Base-by-base conservation (phyloP, 305 asterid species). In the Plantago rigida region DNA sequence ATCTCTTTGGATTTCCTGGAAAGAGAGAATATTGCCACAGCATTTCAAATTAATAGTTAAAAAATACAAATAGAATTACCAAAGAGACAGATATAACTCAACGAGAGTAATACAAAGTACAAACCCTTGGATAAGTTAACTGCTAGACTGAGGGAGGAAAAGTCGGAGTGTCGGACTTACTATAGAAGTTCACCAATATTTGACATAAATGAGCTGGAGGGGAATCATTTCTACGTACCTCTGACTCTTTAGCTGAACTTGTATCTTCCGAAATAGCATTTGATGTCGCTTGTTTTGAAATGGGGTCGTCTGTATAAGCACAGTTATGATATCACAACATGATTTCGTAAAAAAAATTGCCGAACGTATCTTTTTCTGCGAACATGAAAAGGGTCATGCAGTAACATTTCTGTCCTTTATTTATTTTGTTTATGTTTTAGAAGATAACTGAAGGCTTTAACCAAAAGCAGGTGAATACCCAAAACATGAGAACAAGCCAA, bases 281-380 rank as follows among this genome's bases (percentile, higher is more conserved):
- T 48, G 71, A 49, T 17, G 66, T 67, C 41, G 59, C 59, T 63
- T 86, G 79, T 69, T 77, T 88, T 36, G 98, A 90, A 72, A 86
- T 79, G 51, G 96, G 95, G 78, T 88, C 98, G 69, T 86, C 98
- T 92, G 77, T 56, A 75, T 63, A 55, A 75, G 62, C 65, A 47
- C 68, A 72, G 60, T 54, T 47, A 17, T 44, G 55, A 53, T 12
- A 46, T 60, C 62, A 17, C 42, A 24, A 63, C 41, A 36, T 34
- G 19, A 51, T 47, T 57, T 48, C 22, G 31, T 46, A 58, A 49
- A 34, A 8, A 4, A 9, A 19, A 34, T 10, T 28, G 12, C 15
- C 41, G 31, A 8, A 66, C 52, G 39, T 24, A 44, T 9, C 24
- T 59, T 9, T 36, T 36, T 6, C 42, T 36, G 24, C 47, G 47